Percentiles rank a stretch among this genome's conserved stretches.
Evolutionary conservation across 2,329 filamentous ascomycete genomes (phyloP).

Genomic region (Pseudomassariella vexata): DNA sequence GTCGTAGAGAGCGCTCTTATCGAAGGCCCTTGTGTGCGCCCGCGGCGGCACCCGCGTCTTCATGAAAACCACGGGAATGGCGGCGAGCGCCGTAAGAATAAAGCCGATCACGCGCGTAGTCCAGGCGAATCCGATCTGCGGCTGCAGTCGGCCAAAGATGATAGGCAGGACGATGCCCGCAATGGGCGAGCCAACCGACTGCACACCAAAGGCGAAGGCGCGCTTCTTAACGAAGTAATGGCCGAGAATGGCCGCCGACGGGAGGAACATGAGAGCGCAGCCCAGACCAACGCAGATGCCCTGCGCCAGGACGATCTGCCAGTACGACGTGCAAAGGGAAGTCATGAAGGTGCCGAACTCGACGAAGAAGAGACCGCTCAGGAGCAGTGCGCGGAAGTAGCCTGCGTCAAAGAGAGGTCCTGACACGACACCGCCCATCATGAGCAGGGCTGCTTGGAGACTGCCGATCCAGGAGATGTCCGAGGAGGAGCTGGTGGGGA

Average conservation of each 20-base stretch:
- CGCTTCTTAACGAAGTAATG: slow-evolving; percentile 24
- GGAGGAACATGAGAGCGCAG: slow-evolving; percentile 15
- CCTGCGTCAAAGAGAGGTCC: slow-evolving; percentile 28
- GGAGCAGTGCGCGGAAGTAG: slow-evolving; percentile 20
- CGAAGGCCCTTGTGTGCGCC: slow-evolving; percentile 15
- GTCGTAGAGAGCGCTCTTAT: slow-evolving; percentile 21
- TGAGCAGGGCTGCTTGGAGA: slow-evolving; percentile 24
- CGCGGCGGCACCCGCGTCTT: slow-evolving; percentile 17
- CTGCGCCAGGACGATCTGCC: slow-evolving; percentile 21
- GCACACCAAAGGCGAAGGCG: slow-evolving; percentile 16
- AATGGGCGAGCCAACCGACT: slow-evolving; percentile 14
- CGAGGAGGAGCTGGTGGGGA: slow-evolving; percentile 12
- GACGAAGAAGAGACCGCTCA: slow-evolving; percentile 16
- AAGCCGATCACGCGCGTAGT: slow-evolving; percentile 37
- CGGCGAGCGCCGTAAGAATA: slow-evolving; percentile 23
- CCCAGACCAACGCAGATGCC: slow-evolving; percentile 17
- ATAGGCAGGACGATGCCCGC: slow-evolving; percentile 36
- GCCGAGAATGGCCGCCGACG: slow-evolving; percentile 15
- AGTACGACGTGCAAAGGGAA: slow-evolving; percentile 29
- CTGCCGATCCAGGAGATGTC: slow-evolving; percentile 25
- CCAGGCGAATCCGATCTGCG: slow-evolving; percentile 44
- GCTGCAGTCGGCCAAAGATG: slow-evolving; percentile 33
- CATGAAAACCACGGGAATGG: slow-evolving; percentile 21
- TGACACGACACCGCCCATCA: slow-evolving; percentile 23
- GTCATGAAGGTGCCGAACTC: slow-evolving; percentile 30